Percentiles rank a stretch among this genome's conserved stretches.
These are phyloP conservation scores for Candida tammaniensis DNA, from an alignment of 805 yeast genomes.

Conservation along the genomic window DNA sequence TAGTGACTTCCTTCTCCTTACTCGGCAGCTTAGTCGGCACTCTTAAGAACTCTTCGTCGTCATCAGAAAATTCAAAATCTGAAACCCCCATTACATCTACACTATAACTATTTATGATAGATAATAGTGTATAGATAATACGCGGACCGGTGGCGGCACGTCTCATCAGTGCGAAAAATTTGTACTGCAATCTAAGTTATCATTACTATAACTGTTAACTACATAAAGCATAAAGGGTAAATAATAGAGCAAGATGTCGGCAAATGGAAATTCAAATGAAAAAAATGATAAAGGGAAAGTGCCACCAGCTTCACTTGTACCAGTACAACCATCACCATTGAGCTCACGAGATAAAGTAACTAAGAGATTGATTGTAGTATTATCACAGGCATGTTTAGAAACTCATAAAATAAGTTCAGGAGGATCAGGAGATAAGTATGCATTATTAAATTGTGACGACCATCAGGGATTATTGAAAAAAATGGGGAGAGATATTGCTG, in stretches of 20 bases:
- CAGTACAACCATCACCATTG: constrained; percentile 79
- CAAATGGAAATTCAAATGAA: too few relatives aligned
- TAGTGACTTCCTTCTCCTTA: too few relatives aligned
- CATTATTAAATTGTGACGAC: constrained; percentile 93
- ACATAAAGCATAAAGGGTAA: too few relatives aligned
- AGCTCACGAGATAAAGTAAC: constrained; percentile 83
- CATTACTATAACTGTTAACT: too few relatives aligned
- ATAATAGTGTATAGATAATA: too few relatives aligned
- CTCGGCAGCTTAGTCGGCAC: not conserved
- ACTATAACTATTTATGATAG: too few relatives aligned
- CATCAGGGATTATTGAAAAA: constrained; percentile 94
- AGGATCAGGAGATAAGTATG: constrained; percentile 80
- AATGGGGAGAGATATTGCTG: constrained; percentile 96
- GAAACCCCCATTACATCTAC: constrained; percentile 7
- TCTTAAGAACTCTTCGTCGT: constrained; percentile 13
- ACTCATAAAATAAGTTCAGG: constrained; percentile 87
- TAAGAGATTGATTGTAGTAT: constrained; percentile 87
- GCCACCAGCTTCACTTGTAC: constrained; percentile 72
- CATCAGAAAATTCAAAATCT: constrained; percentile 11
- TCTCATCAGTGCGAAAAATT: not conserved
- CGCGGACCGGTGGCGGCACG: too few relatives aligned
- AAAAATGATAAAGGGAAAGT: not conserved
- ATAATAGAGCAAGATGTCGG: too few relatives aligned
- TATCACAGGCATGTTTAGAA: constrained; percentile 93
- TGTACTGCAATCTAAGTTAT: too few relatives aligned